Percentiles rank a stretch among this genome's conserved stretches.
These are phyloP conservation scores for Ambrosiella beaveri DNA, from an alignment of 2,329 filamentous ascomycete species.

Conservation along the genomic window DNA sequence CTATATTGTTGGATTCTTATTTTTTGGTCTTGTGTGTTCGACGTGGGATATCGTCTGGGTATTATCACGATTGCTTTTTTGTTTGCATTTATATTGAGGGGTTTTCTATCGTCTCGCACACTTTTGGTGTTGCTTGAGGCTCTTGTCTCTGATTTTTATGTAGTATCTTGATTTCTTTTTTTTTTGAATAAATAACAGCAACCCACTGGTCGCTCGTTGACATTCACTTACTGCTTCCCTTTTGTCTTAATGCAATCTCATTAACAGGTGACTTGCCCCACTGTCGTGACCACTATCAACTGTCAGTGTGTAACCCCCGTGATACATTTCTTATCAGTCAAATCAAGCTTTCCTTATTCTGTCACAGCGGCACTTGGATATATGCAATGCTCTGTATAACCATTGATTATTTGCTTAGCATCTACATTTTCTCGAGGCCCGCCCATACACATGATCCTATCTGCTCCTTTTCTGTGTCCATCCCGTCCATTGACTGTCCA, in stretches of 20 bases:
- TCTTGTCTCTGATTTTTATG: neutral
- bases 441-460: too few relatives aligned
- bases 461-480: too few relatives aligned
- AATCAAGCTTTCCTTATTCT: too few relatives aligned
- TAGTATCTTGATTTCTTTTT: neutral
- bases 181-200: neutral
- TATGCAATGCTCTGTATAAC: too few relatives aligned
- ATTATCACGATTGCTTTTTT: neutral
- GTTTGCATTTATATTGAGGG: constrained; percentile 4
- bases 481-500: neutral
- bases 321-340: neutral
- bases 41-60: neutral
- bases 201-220: neutral
- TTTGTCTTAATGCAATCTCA: neutral
- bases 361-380: too few relatives aligned
- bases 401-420: too few relatives aligned
- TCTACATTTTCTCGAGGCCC: too few relatives aligned
- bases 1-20: neutral
- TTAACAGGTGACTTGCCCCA: neutral
- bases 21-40: neutral
- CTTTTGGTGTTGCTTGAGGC: neutral
- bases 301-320: too few relatives aligned
- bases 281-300: too few relatives aligned
- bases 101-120: neutral
- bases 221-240: neutral